phyloP scores from a whole-genome alignment of 768 basidiomycete genomes.

The Saitozyma sp. region DNA sequence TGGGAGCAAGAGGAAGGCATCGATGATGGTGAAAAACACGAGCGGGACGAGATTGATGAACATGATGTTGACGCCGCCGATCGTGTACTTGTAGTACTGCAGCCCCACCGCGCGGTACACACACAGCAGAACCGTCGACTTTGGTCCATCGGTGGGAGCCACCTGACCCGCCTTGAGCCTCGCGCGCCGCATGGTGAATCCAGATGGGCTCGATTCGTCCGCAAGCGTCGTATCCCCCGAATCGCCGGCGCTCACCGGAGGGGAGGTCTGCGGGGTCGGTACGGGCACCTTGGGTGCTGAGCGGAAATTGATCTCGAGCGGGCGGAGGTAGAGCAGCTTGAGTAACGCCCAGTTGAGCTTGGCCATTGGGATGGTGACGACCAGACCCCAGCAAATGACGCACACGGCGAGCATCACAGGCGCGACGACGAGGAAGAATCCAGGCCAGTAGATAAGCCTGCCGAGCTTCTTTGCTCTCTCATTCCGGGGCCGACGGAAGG shows the following conservation, averaged over 20 bases:
- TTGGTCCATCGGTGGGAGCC: slow-evolving; percentile 73
- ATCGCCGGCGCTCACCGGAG: neutral
- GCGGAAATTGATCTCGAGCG: slow-evolving; percentile 86
- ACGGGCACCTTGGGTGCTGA: slow-evolving; percentile 72
- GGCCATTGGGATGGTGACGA: slow-evolving; percentile 97
- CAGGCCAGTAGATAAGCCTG: slow-evolving; percentile 76
- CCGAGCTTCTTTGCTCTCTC: slow-evolving; percentile 58
- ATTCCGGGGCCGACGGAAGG: slow-evolving; percentile 42
- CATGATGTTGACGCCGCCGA: slow-evolving; percentile 96
- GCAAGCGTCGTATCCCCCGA: slow-evolving; percentile 26
- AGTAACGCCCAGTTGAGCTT: slow-evolving; percentile 94
- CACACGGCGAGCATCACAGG: slow-evolving; percentile 87
- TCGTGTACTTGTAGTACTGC: slow-evolving; percentile 97
- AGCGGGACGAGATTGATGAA: slow-evolving; percentile 92
- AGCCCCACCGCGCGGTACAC: slow-evolving; percentile 86
- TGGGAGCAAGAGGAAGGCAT: slow-evolving; percentile 77
- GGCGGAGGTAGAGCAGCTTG: slow-evolving; percentile 73
- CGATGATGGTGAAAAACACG: slow-evolving; percentile 94
- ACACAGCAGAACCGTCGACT: slow-evolving; percentile 87
- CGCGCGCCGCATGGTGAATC: slow-evolving; percentile 64
- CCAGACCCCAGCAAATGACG: slow-evolving; percentile 87
- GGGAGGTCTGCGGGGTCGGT: slow-evolving; percentile 39
- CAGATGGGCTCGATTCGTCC: slow-evolving; percentile 54
- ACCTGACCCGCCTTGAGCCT: slow-evolving; percentile 81
- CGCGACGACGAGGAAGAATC: slow-evolving; percentile 73